A percentile compares a stretch with the other conserved stretches of the same genome.
These are phyloP conservation scores for Hyparrhenia diplandra DNA, from an alignment of 176 grass and related monocot genomes.

Conservation along the genomic window DNA sequence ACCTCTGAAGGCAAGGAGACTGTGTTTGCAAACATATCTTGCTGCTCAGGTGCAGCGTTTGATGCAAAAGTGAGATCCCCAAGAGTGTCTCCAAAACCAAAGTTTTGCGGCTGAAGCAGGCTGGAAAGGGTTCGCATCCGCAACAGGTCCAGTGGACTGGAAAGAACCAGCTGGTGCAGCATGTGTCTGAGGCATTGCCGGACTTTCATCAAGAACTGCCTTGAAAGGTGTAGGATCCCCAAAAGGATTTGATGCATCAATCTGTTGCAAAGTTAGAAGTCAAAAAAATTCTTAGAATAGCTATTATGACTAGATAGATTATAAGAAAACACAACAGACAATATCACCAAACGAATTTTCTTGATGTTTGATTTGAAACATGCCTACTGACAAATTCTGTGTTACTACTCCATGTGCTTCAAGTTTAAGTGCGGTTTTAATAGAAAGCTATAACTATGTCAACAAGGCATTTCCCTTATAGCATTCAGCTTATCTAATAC, in stretches of 20 bases:
- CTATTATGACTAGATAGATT: neutral
- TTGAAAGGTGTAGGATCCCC: constrained; percentile 82
- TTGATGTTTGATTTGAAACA: constrained; percentile 17
- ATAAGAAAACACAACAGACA: neutral
- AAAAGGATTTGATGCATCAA: constrained; percentile 78
- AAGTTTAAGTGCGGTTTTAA: neutral
- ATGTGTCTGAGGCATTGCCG: constrained; percentile 41
- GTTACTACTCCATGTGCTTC: neutral
- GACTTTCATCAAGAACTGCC: constrained; percentile 56
- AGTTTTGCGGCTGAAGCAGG: constrained; percentile 44
- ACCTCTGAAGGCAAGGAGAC: constrained; percentile 28
- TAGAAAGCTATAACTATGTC: neutral
- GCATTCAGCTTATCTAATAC: neutral
- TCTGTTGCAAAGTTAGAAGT: constrained; percentile 20
- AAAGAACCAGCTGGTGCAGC: constrained; percentile 46
- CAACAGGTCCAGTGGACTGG: constrained; percentile 29
- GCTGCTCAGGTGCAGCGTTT: constrained; percentile 25
- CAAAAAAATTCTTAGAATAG: neutral
- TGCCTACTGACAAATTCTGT: neutral
- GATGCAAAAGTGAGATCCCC: constrained; percentile 59
- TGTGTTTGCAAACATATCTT: constrained; percentile 47
- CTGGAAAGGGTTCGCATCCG: constrained; percentile 49
- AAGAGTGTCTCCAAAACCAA: constrained; percentile 78
- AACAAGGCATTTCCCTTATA: neutral
- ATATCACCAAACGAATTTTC: neutral